Base-by-base conservation (phyloP, 2,329 filamentous ascomycete genomes). In the Harringtonia aguacate region DNA sequence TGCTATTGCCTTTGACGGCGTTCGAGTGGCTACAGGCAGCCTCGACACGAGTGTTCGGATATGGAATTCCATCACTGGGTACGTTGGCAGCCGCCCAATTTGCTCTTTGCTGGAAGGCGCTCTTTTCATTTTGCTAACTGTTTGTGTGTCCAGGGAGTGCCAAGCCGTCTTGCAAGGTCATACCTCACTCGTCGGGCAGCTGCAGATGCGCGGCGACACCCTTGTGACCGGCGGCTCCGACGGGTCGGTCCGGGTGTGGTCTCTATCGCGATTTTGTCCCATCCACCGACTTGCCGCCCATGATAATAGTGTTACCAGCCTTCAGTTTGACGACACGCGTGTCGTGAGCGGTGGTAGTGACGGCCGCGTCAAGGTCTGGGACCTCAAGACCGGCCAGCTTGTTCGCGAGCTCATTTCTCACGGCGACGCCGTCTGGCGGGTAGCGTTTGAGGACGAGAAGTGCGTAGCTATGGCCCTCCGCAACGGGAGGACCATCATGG, bases 331-430 rank as follows among this genome's bases (percentile, higher is more conserved):
- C 57, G 89, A 95, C 58, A 89, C 84, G 21, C 78, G 92, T 44
- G 92, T 98, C 48, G 89, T 98, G 45, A 95, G 87, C 58, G 92
- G 92, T 54, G 94, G 92, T 40, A 94, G 86, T 55, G 92, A 98
- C 63, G 92, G 92, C n/a, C 77, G 92, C 43, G 92, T 98, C 52
- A 98, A 97, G 65, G 89, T 98, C 44, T 98, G 92, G 92, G 90
- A 95, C 65, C 70, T 97, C 47, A 88, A 92, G 63, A 92, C 86
- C 3, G 92, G 92, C 4, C 83, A 86, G 46, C 73, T 95, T 24
- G 86, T 98, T 20, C 80, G 92, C 48, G 92, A 98, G 63, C 75
- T 98, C 35, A 90, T 90, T 38, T 81, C 84, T 18, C 88, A 90
- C 43, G 87, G 90, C 1, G 90, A 98, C 58, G 89, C 90, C 15